Evolutionary conservation across 805 yeast genomes (phyloP).

Genomic region (Suhomyces tanzawaensis): DNA sequence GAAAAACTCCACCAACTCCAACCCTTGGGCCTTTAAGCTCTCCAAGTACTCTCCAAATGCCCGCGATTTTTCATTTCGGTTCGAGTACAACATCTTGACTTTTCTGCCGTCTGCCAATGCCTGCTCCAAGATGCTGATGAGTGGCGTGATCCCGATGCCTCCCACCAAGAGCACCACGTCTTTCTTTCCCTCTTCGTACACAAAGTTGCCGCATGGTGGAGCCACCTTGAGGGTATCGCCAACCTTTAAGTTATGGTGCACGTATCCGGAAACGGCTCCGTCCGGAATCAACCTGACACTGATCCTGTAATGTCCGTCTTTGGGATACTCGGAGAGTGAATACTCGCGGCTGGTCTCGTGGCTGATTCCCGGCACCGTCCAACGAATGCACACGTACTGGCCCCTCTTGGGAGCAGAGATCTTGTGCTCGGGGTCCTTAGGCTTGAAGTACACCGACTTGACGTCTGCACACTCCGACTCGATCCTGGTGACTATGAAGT

Average conservation of each 20-base stretch:
- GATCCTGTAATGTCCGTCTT: constrained; percentile 47
- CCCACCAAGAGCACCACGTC: constrained; percentile 48
- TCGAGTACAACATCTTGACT: constrained; percentile 36
- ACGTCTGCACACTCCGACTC: constrained; percentile 47
- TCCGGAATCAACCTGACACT: constrained; percentile 49
- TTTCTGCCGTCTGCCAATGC: constrained; percentile 30
- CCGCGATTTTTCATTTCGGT: constrained; percentile 16
- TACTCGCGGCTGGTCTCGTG: constrained; percentile 55
- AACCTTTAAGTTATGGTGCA: constrained; percentile 46
- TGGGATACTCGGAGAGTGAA: constrained; percentile 47
- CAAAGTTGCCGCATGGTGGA: constrained; percentile 60
- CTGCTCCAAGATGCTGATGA: constrained; percentile 49
- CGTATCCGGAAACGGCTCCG: constrained; percentile 51
- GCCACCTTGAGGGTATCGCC: constrained; percentile 51
- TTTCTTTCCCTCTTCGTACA: constrained; percentile 25
- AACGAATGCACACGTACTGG: constrained; percentile 43
- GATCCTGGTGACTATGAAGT: constrained; percentile 44
- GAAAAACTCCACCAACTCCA: constrained; percentile 22
- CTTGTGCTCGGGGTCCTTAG: constrained; percentile 32
- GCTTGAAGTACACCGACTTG: constrained; percentile 48
- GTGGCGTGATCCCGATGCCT: constrained; percentile 70
- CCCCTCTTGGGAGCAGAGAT: constrained; percentile 39
- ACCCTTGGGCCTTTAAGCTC: constrained; percentile 12
- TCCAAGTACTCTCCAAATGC: constrained; percentile 25
- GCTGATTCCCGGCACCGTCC: constrained; percentile 32